phyloP scores from a whole-genome alignment of 768 basidiomycete species.

The Tylopilus cervinicoccineus region DNA sequence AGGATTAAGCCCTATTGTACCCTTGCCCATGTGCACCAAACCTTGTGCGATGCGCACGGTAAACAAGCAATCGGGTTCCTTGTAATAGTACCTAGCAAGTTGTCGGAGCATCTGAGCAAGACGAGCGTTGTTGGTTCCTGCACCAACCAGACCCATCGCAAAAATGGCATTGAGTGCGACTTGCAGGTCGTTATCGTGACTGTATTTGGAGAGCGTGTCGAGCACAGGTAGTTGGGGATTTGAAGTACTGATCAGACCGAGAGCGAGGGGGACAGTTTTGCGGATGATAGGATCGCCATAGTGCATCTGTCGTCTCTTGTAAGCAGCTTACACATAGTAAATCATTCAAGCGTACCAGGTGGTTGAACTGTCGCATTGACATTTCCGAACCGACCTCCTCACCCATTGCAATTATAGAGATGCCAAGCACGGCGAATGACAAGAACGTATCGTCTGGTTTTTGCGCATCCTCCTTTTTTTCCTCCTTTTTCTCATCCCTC shows the following conservation, averaged over 20 bases:
- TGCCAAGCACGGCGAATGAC: slow-evolving; percentile 88
- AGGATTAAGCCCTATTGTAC: slow-evolving; percentile 93
- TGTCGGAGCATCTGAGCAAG: slow-evolving; percentile 97
- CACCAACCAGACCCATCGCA: slow-evolving; percentile 97
- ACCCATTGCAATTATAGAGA: slow-evolving; percentile 95
- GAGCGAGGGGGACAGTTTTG: slow-evolving; percentile 89
- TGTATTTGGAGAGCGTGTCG: slow-evolving; percentile 97
- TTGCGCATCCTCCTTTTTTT: slow-evolving; percentile 54
- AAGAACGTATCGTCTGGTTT: slow-evolving; percentile 78
- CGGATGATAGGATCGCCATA: slow-evolving; percentile 94
- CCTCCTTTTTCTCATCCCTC: slow-evolving; percentile 54
- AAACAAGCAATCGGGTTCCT: slow-evolving; percentile 95
- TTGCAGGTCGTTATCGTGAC: slow-evolving; percentile 95
- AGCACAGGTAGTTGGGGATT: slow-evolving; percentile 94
- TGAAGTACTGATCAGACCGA: slow-evolving; percentile 91
- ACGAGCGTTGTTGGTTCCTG: slow-evolving; percentile 98
- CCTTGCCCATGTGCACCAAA: slow-evolving; percentile 99
- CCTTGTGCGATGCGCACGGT: slow-evolving; percentile 96
- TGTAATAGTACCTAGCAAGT: slow-evolving; percentile 96
- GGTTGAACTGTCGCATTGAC: slow-evolving; percentile 96
- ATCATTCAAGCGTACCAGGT: slow-evolving; percentile 58
- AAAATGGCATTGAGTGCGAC: slow-evolving; percentile 98
- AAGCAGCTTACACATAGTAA: slow-evolving; percentile 3
- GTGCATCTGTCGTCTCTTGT: slow-evolving; percentile 73
- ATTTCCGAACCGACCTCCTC: slow-evolving; percentile 98